Evolutionary conservation across 75 land plant species (phyloP).

Genomic region (Pinus tabuliformis): DNA sequence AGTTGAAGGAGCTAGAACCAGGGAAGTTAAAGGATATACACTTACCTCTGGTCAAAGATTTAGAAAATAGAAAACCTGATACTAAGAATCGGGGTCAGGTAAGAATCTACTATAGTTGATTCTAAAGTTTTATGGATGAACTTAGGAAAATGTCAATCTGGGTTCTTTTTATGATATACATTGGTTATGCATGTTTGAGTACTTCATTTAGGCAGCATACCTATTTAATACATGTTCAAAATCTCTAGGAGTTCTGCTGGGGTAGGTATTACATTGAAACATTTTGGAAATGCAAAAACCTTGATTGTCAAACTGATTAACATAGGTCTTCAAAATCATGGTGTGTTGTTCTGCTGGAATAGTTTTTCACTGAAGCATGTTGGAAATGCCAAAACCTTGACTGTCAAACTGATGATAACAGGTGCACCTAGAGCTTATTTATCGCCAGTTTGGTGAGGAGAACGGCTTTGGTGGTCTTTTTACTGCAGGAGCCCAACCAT

Average conservation of each 20-base stretch:
- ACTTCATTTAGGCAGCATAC: neutral
- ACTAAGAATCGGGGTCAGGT: constrained; percentile 80
- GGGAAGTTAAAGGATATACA: constrained; percentile 74
- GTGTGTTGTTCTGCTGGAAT: constrained; percentile 6
- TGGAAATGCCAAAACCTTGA: neutral
- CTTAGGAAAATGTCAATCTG: neutral
- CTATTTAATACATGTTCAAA: constrained; percentile 34
- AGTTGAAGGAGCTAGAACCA: constrained; percentile 54
- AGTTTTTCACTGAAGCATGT: neutral
- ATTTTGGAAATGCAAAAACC: neutral
- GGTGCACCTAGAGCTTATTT: constrained; percentile 89
- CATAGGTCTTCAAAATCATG: constrained; percentile 33
- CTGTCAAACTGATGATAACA: constrained; percentile 15
- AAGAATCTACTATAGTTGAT: constrained; percentile 1
- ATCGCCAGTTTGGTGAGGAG: constrained; percentile 53
- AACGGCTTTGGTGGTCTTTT: constrained; percentile 41
- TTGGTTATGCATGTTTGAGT: too few species aligned
- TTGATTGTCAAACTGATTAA: constrained; percentile 1
- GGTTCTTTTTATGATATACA: too few species aligned
- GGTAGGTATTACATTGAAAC: neutral
- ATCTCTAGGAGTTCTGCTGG: constrained; percentile 3
- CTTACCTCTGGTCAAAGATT: constrained; percentile 77
- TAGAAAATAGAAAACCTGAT: constrained; percentile 56
- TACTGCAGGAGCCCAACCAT: constrained; percentile 11
- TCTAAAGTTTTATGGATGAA: neutral